phyloP scores from a whole-genome alignment of 2,329 filamentous ascomycete genomes.

The Emmonsia crescens region DNA sequence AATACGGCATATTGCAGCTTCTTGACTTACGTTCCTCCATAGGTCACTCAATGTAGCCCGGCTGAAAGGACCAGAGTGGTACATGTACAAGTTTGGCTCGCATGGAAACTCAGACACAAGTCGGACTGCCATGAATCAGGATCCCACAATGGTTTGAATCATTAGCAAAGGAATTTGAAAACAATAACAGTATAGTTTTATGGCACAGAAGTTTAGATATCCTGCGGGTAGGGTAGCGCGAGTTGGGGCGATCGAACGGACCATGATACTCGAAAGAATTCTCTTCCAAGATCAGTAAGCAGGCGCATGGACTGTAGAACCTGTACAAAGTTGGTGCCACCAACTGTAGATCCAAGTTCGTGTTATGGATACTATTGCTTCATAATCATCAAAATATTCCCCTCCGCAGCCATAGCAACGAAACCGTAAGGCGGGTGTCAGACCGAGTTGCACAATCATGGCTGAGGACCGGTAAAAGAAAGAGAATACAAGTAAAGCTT shows the following conservation, averaged over 20 bases:
- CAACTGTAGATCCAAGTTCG: not conserved
- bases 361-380: not conserved
- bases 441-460: not conserved
- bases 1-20: not conserved
- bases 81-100: not conserved
- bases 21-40: not conserved
- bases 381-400: not conserved
- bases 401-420: not conserved
- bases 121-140: not conserved
- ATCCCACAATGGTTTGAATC: not conserved
- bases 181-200: not conserved
- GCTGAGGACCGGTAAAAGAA: not conserved
- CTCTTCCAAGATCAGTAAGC: not conserved
- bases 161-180: not conserved
- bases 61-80: not conserved
- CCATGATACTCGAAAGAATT: not conserved
- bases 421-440: not conserved
- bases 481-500: not conserved
- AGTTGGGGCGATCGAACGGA: not conserved
- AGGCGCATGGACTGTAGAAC: not conserved
- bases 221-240: not conserved
- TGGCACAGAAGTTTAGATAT: not conserved
- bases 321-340: not conserved
- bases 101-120: not conserved
- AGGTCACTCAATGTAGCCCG: not conserved